These are phyloP conservation scores for Amanita rimosa DNA, from an alignment of 768 basidiomycete genomes.

Conservation along the genomic window DNA sequence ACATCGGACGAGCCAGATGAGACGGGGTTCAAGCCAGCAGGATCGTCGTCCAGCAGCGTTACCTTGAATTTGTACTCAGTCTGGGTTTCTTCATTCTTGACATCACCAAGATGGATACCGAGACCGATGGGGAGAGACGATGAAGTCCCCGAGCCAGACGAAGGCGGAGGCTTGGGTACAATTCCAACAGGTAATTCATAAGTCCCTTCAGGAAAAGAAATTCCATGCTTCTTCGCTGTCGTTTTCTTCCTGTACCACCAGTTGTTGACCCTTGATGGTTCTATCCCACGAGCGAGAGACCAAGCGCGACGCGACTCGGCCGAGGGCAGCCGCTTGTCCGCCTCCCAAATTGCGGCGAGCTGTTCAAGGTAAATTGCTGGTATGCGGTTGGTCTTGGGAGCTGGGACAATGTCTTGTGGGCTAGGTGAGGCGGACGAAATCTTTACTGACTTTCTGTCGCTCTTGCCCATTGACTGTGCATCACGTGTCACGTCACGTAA, in stretches of 20 bases:
- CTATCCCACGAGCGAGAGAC: conserved; percentile 26
- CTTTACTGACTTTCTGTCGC: not conserved
- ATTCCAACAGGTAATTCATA: conserved; percentile 26
- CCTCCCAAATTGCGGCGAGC: conserved; percentile 23
- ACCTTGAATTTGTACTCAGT: not conserved
- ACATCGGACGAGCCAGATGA: conserved; percentile 1
- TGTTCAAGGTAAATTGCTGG: conserved; percentile 16
- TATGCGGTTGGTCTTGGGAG: not conserved
- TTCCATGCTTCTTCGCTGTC: conserved; percentile 15
- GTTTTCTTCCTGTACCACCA: conserved; percentile 28
- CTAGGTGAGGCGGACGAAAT: not conserved
- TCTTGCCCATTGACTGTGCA: too few species aligned
- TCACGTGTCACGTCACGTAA: too few species aligned
- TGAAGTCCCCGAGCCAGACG: not conserved
- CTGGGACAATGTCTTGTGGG: not conserved
- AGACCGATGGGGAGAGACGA: not conserved
- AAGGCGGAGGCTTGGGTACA: not conserved
- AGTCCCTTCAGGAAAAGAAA: conserved; percentile 18
- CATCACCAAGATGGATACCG: not conserved
- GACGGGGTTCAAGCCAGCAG: not conserved
- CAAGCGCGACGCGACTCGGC: conserved; percentile 24
- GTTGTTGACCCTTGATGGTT: conserved; percentile 21
- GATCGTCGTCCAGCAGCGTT: not conserved
- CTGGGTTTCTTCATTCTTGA: not conserved
- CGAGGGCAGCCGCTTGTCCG: conserved; percentile 25